Conservation (phyloP, 148 eudicot species). For the Silene latifolia region DNA sequence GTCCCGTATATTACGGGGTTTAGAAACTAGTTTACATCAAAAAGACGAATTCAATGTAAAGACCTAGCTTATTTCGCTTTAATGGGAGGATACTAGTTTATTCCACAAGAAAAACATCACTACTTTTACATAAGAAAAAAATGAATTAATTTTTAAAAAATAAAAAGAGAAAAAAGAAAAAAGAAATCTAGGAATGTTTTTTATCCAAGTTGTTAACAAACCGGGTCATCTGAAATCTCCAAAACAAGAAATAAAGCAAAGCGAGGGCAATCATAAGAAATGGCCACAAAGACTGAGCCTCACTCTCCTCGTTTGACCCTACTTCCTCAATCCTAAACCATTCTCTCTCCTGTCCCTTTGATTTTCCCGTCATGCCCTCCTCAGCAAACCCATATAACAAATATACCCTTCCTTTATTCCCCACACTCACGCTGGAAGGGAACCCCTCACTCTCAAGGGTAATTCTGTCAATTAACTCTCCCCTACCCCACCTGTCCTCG, state of each 20-base stretch:
- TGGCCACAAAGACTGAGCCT: conserved; percentile 56
- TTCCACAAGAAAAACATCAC: too few species aligned
- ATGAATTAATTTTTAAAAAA: neutral
- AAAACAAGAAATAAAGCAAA: conserved; percentile 59
- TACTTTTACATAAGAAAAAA: neutral
- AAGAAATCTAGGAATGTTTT: conserved; percentile 33
- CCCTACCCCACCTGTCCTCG: conserved; percentile 57
- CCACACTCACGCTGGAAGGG: conserved; percentile 53
- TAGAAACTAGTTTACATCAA: too few species aligned
- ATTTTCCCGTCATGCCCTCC: conserved; percentile 62
- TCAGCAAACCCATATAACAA: conserved; percentile 71
- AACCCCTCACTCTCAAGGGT: conserved; percentile 58
- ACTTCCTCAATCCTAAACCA: conserved; percentile 67
- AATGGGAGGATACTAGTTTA: too few species aligned
- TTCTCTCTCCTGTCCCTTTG: conserved; percentile 40
- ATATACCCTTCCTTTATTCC: conserved; percentile 65
- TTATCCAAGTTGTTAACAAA: conserved; percentile 57
- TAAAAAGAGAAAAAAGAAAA: neutral
- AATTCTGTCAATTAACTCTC: conserved; percentile 67
- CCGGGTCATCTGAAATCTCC: conserved; percentile 82
- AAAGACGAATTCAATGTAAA: too few species aligned
- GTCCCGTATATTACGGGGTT: too few species aligned
- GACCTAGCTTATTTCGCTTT: too few species aligned
- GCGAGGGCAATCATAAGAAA: conserved; percentile 72
- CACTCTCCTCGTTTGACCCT: conserved; percentile 40